Evolutionary conservation across 768 basidiomycete species (phyloP).

Genomic region (Boletus rubropictus): DNA sequence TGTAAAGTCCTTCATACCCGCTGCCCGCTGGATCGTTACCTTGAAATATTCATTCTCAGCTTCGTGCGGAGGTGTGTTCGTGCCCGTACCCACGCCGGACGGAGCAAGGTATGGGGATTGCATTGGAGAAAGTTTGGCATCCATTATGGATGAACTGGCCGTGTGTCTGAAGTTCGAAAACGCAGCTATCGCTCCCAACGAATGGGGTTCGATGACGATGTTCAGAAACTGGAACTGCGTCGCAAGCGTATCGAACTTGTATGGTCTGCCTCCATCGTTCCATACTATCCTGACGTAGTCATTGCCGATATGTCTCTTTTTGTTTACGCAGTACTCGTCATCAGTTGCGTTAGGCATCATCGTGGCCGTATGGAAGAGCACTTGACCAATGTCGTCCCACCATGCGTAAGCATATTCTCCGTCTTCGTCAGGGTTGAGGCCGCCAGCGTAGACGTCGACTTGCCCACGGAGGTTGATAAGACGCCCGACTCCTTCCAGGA

Average conservation of each 20-base stretch:
- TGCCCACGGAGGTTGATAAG: conserved; percentile 87
- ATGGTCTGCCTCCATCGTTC: conserved; percentile 92
- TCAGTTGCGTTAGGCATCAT: conserved; percentile 82
- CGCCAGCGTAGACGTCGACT: conserved; percentile 88
- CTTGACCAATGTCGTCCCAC: conserved; percentile 97
- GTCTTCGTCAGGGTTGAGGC: conserved; percentile 84
- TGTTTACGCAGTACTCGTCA: conserved; percentile 70
- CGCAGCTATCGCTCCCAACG: conserved; percentile 74
- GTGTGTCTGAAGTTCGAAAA: conserved; percentile 57
- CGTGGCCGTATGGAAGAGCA: conserved; percentile 92
- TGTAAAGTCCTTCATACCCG: conserved; percentile 89
- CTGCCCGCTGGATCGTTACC: conserved; percentile 81
- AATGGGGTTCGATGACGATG: conserved; percentile 93
- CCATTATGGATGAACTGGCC: not conserved
- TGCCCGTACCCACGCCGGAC: conserved; percentile 5
- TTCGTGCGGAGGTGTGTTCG: conserved; percentile 30
- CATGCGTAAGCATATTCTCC: conserved; percentile 97
- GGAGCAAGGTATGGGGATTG: conserved; percentile 19
- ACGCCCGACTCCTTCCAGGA: conserved; percentile 83
- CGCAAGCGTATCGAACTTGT: conserved; percentile 84
- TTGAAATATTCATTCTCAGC: conserved; percentile 97
- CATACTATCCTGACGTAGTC: conserved; percentile 94
- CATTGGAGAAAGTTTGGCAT: conserved; percentile 14
- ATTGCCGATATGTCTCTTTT: conserved; percentile 96
- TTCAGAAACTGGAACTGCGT: conserved; percentile 98